phyloP scores from a whole-genome alignment of 257 asterid genomes.

The Solanum neorickii region DNA sequence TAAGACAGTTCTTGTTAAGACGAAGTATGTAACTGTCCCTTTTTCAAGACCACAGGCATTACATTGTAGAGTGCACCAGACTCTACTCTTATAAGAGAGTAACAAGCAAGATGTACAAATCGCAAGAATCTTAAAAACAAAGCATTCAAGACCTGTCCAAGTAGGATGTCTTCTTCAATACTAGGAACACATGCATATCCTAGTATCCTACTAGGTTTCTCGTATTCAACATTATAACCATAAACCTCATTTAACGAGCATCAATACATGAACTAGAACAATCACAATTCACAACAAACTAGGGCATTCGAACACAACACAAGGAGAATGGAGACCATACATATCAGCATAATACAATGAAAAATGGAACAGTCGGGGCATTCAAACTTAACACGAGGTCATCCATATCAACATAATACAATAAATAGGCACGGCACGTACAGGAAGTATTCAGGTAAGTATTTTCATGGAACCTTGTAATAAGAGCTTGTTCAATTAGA shows the following conservation, averaged over 20 bases:
- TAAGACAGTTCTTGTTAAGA: background rate
- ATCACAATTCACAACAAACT: background rate
- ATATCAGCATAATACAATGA: background rate
- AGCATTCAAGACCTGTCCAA: background rate
- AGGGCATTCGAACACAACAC: background rate
- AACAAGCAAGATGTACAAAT: background rate
- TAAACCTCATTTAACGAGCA: background rate
- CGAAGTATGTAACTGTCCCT: background rate
- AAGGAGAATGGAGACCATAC: background rate
- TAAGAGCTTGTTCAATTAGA: background rate
- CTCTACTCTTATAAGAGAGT: background rate
- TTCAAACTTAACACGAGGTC: background rate
- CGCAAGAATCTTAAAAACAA: background rate
- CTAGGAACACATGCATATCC: background rate
- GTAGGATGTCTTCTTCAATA: background rate
- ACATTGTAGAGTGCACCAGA: background rate
- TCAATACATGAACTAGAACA: background rate
- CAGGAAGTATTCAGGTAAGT: background rate
- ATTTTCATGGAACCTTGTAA: background rate
- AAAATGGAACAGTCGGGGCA: background rate
- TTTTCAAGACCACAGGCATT: background rate
- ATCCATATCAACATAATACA: background rate
- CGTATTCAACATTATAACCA: too few species aligned
- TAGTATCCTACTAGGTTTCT: background rate
- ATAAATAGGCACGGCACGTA: background rate